Base-by-base conservation (phyloP, 2,329 filamentous ascomycete genomes). In the Aspergillus aculeatinus region DNA sequence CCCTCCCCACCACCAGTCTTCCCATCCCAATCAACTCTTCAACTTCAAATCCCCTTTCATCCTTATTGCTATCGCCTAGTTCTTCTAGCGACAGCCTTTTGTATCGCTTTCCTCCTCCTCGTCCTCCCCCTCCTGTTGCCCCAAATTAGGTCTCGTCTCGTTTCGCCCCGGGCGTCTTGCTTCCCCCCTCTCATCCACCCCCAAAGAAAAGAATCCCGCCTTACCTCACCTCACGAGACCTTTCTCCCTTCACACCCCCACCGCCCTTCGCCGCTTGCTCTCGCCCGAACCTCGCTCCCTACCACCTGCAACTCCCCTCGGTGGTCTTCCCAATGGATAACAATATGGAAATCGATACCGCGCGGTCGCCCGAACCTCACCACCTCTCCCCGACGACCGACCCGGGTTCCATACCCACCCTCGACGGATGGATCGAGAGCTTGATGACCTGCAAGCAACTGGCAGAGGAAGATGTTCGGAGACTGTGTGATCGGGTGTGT, bases 391-490 rank as follows among this genome's bases (percentile, higher is more conserved):
- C 92, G 54, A 82, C 87, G 58, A 85, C 87, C 72, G 95, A 98
- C 81, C 90, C 94, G 58, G 88, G 93, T 63, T 91, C 92, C 69
- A 95, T 96, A 82, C 88, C 90, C 63, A 96, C 92, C 62, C 85
- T 99, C 65, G 95, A 99, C 77, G 92, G 93, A 74, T 99, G 95
- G 95, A 98, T 99, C 76, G 94, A 97, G 84, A 93, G 86, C 82
- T 84, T 99, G 80, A 98, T 99, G 94, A 88, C 81, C 75, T 99
- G 95, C 90, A 99, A 99, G 83, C 95, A 98, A 85, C 85, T 99
- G 78, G 87, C 91, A 63, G 95, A 99, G 82, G 84, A 86, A 67
- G 95, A 99, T 76, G 95, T 99, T 64, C 92, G 96, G 82, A 89
- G 94, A 77, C 87, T 99, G 74, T 99, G 95, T 83, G 95, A 98